A percentile compares a stretch with the other conserved stretches of the same genome.
Evolutionary conservation across 257 asterid genomes (phyloP).

Genomic region (Scutellaria baicalensis): DNA sequence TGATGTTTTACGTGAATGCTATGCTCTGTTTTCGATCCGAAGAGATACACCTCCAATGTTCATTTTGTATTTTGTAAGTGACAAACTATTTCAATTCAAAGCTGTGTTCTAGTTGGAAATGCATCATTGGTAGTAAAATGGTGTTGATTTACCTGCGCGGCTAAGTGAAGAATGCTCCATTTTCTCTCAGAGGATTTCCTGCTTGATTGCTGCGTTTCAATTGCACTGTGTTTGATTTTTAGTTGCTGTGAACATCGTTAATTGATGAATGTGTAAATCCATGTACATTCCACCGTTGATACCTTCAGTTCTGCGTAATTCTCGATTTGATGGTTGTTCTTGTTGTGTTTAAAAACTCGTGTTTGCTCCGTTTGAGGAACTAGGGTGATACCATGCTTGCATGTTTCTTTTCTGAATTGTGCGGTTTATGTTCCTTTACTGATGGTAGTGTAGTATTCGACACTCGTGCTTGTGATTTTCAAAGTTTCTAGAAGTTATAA

Average conservation of each 20-base stretch:
- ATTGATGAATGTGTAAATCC: background rate
- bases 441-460: background rate
- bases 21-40: background rate
- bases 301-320: background rate
- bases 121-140: background rate
- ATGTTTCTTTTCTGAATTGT: background rate
- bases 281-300: background rate
- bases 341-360: too few relatives aligned
- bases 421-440: background rate
- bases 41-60: background rate
- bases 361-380: background rate
- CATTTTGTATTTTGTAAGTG: background rate
- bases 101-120: background rate
- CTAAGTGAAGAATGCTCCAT: background rate
- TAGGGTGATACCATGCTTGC: background rate
- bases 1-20: background rate
- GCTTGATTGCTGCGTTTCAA: background rate
- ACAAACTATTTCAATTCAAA: background rate
- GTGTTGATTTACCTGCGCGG: background rate
- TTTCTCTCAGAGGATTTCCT: background rate
- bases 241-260: background rate
- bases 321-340: background rate
- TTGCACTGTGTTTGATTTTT: background rate
- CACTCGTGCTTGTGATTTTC: background rate
- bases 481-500: background rate